Evolutionary conservation across 2,329 filamentous ascomycete genomes (phyloP).

Genomic region (Fusarium sp.): DNA sequence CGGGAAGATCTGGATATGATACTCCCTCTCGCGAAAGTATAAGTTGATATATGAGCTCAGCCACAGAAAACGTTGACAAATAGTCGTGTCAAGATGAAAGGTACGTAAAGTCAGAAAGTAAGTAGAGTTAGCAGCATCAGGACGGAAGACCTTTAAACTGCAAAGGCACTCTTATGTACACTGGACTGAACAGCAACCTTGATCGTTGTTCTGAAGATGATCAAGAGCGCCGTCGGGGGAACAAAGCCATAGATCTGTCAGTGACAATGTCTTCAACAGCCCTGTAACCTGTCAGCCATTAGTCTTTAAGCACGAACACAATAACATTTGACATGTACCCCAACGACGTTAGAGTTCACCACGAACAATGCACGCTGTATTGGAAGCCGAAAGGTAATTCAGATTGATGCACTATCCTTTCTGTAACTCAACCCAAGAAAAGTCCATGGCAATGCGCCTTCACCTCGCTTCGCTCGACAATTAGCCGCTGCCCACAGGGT

Average conservation of each 20-base stretch:
- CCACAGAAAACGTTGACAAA: background rate
- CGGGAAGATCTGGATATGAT: background rate
- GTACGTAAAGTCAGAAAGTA: background rate
- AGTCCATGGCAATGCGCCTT: constrained; percentile 26
- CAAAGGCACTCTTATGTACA: background rate
- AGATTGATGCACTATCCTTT: constrained; percentile 27
- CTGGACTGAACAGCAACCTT: constrained; percentile 3
- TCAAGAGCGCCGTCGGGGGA: background rate
- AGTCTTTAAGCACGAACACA: background rate
- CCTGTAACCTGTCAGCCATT: background rate
- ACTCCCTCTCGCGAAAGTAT: background rate
- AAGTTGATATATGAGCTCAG: background rate
- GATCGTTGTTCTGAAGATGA: background rate
- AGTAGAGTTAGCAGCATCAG: background rate
- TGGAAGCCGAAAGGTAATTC: constrained; percentile 35
- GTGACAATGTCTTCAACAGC: background rate
- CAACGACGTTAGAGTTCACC: background rate
- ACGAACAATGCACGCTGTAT: constrained; percentile 2
- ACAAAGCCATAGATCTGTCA: background rate
- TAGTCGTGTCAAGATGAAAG: background rate
- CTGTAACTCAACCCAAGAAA: constrained; percentile 27
- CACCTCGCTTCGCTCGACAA: constrained; percentile 36
- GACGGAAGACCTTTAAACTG: constrained; percentile 1
- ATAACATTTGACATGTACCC: background rate
- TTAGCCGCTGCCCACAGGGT: constrained; percentile 46